Conservation (phyloP, 352 stramenopile genomes). For the Phytophthora cajani region DNA sequence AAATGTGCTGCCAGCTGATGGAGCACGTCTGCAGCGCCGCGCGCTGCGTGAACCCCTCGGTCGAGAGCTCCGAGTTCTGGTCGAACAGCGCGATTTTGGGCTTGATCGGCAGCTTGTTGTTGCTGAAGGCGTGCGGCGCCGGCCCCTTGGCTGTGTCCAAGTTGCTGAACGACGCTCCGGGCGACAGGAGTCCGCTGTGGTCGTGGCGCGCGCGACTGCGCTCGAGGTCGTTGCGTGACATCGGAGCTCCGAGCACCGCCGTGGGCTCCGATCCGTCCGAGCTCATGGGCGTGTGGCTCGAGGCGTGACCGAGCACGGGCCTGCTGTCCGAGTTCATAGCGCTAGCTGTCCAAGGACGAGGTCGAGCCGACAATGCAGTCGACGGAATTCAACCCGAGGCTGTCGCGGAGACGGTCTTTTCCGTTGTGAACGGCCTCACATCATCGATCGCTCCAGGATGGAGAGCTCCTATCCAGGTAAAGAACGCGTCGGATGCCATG, state of each 20-base stretch:
- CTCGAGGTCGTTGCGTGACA: conserved; percentile 35
- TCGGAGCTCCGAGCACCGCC: conserved; percentile 31
- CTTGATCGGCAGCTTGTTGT: conserved; percentile 35
- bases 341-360: conserved; percentile 2
- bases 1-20: conserved; percentile 76
- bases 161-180: conserved; percentile 30
- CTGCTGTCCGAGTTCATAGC: conserved; percentile 20
- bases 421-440: conserved; percentile 29
- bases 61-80: conserved; percentile 38
- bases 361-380: conserved; percentile 18
- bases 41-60: conserved; percentile 36
- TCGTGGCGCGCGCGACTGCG: conserved; percentile 22
- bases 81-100: conserved; percentile 46
- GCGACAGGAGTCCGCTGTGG: conserved; percentile 30
- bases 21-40: conserved; percentile 52
- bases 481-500: conserved; percentile 19
- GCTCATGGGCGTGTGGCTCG: conserved; percentile 35
- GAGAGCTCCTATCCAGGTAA: conserved; percentile 10
- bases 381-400: conserved; percentile 1
- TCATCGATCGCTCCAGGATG: conserved; percentile 3
- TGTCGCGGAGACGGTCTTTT: conserved; percentile 35
- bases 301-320: conserved; percentile 32
- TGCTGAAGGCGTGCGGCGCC: conserved; percentile 33
- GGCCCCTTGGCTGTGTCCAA: conserved; percentile 32
- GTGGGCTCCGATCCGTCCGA: conserved; percentile 35